These are phyloP conservation scores for Kuraishia ogatae DNA, from an alignment of 805 yeast species.

Conservation along the genomic window DNA sequence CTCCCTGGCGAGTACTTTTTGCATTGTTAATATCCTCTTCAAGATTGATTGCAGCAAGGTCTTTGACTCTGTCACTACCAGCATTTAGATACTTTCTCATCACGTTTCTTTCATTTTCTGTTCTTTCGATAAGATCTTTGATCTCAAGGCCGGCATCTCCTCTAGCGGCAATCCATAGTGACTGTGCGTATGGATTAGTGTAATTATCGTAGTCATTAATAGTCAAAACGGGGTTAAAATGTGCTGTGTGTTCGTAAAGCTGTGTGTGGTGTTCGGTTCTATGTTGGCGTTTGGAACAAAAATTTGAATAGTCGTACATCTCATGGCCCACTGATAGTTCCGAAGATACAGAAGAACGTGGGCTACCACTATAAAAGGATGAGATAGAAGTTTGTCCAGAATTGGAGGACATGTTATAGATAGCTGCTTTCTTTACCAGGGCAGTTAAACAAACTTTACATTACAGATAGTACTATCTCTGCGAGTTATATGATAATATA, in stretches of 20 bases:
- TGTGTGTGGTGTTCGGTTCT: neutral
- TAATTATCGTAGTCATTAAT: neutral
- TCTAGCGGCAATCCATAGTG: slow-evolving; percentile 30
- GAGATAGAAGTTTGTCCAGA: neutral
- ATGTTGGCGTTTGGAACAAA: neutral
- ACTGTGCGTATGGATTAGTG: slow-evolving; percentile 32
- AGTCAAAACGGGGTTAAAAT: neutral
- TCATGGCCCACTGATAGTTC: neutral
- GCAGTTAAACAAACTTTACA: too few species aligned
- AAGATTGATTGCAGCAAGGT: neutral
- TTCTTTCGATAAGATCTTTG: slow-evolving; percentile 17
- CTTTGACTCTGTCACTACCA: neutral
- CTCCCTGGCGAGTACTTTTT: neutral
- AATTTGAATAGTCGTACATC: neutral
- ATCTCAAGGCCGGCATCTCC: slow-evolving; percentile 27
- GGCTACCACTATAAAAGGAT: neutral
- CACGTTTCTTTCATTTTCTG: slow-evolving; percentile 3
- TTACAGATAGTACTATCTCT: too few species aligned
- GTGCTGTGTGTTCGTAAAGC: neutral
- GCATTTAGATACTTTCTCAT: neutral
- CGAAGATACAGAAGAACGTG: neutral
- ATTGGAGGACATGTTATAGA: neutral
- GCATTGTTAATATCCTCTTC: neutral
- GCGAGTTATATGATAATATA: too few species aligned
- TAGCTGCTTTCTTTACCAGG: too few species aligned